These are phyloP conservation scores for Cronartium quercuum DNA, from an alignment of 1,284 basidiomycete genomes.

Conservation along the genomic window DNA sequence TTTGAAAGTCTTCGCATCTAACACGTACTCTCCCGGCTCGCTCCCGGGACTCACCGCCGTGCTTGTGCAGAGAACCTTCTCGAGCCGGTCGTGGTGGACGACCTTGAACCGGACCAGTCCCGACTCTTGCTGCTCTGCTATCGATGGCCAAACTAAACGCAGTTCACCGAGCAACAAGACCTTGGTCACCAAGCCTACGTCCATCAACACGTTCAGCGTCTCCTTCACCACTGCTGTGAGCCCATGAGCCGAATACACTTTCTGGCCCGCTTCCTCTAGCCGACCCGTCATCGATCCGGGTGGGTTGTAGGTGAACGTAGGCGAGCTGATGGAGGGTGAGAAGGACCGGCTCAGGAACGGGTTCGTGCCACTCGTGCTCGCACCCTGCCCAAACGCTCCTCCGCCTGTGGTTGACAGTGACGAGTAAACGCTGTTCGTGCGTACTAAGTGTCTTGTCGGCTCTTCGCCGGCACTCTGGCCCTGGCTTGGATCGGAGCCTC, in stretches of 20 bases:
- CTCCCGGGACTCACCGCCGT: neutral
- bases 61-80: slow-evolving; percentile 7
- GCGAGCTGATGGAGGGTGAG: neutral
- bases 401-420: neutral
- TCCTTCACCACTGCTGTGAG: neutral
- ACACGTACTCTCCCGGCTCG: neutral
- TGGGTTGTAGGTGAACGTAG: neutral
- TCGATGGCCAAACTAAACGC: neutral
- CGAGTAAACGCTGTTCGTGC: slow-evolving; percentile 9
- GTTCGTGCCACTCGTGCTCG: neutral
- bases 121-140: neutral
- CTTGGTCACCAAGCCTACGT: slow-evolving; percentile 3
- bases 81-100: neutral
- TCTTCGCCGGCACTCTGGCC: neutral
- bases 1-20: neutral
- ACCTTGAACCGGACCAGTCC: neutral
- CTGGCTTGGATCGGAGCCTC: neutral
- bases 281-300: neutral
- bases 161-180: slow-evolving; percentile 22
- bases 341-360: slow-evolving; percentile 24
- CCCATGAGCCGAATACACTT: neutral
- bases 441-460: too few species aligned
- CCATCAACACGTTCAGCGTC: slow-evolving; percentile 31
- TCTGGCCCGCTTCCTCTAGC: neutral
- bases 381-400: neutral